These are phyloP conservation scores for Alliaria petiolata DNA, from an alignment of 345 rosid genomes.

Conservation along the genomic window DNA sequence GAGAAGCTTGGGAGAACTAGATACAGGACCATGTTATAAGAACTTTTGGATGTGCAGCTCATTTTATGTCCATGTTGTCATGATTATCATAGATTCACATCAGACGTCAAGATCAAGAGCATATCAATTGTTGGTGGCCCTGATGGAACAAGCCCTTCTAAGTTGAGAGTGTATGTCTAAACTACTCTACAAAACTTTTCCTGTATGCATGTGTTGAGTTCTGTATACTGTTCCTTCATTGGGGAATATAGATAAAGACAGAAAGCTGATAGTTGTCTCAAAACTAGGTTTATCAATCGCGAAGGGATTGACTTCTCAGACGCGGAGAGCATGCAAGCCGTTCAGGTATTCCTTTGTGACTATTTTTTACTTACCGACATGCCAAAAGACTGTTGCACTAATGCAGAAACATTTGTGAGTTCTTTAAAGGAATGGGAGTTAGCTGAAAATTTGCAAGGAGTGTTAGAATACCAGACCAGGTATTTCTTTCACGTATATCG, in stretches of 20 bases:
- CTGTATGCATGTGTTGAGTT: background rate
- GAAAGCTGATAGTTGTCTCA: slow-evolving; percentile 6
- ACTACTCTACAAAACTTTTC: background rate
- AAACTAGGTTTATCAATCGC: slow-evolving; percentile 73
- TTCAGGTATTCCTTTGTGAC: slow-evolving; percentile 58
- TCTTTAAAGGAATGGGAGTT: slow-evolving; percentile 80
- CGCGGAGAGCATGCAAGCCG: slow-evolving; percentile 86
- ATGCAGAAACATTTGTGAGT: slow-evolving; percentile 1
- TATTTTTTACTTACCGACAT: background rate
- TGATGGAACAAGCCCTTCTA: slow-evolving; percentile 92
- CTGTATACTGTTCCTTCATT: background rate
- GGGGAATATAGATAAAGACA: background rate
- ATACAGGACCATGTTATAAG: background rate
- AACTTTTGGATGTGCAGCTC: background rate
- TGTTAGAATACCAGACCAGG: slow-evolving; percentile 88
- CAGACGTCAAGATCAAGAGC: slow-evolving; percentile 96
- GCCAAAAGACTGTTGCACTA: background rate
- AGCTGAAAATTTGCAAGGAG: slow-evolving; percentile 81
- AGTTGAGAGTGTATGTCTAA: slow-evolving; percentile 83
- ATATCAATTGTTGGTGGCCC: slow-evolving; percentile 87
- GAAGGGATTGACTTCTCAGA: slow-evolving; percentile 95
- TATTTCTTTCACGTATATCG: too few species aligned
- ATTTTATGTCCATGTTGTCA: background rate
- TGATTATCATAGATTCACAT: slow-evolving; percentile 61
- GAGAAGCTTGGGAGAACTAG: background rate